A percentile compares a stretch with the other conserved stretches of the same genome.
phyloP scores from a whole-genome alignment of 305 asterid species.

The Solanum hybrid region DNA sequence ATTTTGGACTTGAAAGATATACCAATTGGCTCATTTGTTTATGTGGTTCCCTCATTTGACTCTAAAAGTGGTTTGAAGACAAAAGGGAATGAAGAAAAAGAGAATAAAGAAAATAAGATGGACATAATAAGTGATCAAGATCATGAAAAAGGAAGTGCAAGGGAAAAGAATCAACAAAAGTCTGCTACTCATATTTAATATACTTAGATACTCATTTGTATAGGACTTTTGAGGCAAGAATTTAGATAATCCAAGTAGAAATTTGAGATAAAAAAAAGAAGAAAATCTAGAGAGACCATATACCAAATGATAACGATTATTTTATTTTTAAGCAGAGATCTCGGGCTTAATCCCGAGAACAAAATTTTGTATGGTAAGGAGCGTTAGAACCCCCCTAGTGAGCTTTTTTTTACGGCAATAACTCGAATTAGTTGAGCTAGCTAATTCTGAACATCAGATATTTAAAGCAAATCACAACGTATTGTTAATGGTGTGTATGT shows the following conservation, averaged over 20 bases:
- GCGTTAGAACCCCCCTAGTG: background rate
- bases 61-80: background rate
- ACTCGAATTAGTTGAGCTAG: background rate
- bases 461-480: background rate
- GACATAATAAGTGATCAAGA: constrained; percentile 1
- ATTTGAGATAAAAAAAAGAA: background rate
- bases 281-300: background rate
- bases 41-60: constrained; percentile 23
- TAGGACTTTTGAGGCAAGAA: constrained; percentile 5
- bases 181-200: constrained; percentile 25
- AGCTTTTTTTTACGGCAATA: too few species aligned
- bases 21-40: constrained; percentile 49
- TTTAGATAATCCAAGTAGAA: background rate
- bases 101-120: background rate
- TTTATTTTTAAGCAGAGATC: background rate
- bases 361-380: background rate
- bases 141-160: background rate
- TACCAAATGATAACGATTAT: background rate
- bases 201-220: constrained; percentile 38
- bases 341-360: background rate
- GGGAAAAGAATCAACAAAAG: constrained; percentile 25
- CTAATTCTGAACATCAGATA: background rate
- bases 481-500: background rate
- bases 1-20: constrained; percentile 33
- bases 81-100: constrained; percentile 1